Percentiles rank a stretch among this genome's conserved stretches.
phyloP scores from a whole-genome alignment of 345 rosid genomes.

The Angophora floribunda region DNA sequence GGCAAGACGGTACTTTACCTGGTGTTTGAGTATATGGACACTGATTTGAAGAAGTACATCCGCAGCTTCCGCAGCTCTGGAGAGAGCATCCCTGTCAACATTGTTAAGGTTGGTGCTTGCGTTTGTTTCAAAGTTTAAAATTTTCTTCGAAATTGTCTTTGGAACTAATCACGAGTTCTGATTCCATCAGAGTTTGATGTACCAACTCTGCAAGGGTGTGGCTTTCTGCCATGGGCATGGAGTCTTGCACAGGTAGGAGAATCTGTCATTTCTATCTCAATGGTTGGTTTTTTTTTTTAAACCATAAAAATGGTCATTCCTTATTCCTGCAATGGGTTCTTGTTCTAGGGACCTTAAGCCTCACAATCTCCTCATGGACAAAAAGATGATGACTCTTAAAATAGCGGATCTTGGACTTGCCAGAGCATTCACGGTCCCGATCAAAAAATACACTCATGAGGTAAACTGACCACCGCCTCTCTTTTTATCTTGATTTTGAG shows the following conservation, averaged over 20 bases:
- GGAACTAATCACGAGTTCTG: not conserved
- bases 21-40: constrained; percentile 90
- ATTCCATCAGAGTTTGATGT: constrained; percentile 79
- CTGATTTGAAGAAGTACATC: constrained; percentile 84
- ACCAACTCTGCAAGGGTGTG: constrained; percentile 90
- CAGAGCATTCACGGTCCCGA: constrained; percentile 80
- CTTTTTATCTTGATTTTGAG: not conserved
- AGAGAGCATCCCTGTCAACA: constrained; percentile 32
- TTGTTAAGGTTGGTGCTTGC: constrained; percentile 34
- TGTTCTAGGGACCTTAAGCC: constrained; percentile 85
- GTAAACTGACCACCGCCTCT: constrained; percentile 12
- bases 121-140: not conserved
- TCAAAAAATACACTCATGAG: constrained; percentile 96
- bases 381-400: constrained; percentile 62
- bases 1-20: constrained; percentile 86
- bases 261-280: not conserved
- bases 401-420: constrained; percentile 97
- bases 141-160: not conserved
- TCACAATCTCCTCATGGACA: constrained; percentile 85
- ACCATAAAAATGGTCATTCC: too few species aligned
- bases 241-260: constrained; percentile 73
- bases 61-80: constrained; percentile 64
- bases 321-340: not conserved
- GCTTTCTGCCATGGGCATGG: constrained; percentile 98
- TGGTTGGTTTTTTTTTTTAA: not conserved